Evolutionary conservation across 2,329 filamentous ascomycete species (phyloP), one percentile per base, ranked within the genome.

Genomic region (Fusarium phyllophilum): DNA sequence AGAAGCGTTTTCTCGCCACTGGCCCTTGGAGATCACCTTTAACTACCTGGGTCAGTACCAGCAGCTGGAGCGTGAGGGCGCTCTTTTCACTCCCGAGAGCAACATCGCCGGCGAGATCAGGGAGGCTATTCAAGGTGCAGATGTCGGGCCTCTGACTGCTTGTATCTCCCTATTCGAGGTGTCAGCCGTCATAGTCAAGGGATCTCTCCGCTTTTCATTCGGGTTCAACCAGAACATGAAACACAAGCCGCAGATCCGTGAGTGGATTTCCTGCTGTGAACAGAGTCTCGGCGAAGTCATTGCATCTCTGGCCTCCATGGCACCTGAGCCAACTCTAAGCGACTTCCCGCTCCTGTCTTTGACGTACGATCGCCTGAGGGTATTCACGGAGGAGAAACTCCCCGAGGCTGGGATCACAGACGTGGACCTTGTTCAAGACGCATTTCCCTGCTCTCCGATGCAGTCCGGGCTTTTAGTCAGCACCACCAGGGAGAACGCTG

Each of bases 151-250:
- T 9, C 3, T 62, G 6, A 64, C 74, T 11, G 44, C 68, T n/a
- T 73, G 74, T 31, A 85, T 87, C n/a, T 83, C 86, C 1, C 73
- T 86, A 3, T 86, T 88, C 29, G 86, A 88, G 68, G 79, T 87
- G 24, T 85, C 83, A 9, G 82, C 85, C 18, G 83, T 83, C 56
- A 80, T 86, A 26, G 81, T 86, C 26, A 81, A 84, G 29, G 85
- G 84, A 26, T 80, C 79, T 44, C 83, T 85, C 4, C 83, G 82
- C 29, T 77, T 87, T 69, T 84, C 84, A 22, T 83, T 87, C 31
- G 73, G 85, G 1, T 86, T 85, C 77, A 85, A 84, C 63, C 78
- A 78, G 22, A 78, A 82, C 39, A 84, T 84, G 36, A 81, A 79
- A 15, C 82, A 85, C 52, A 82, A 83, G 31, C 77, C 82, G 8